These are phyloP conservation scores for Ambrosia artemisiifolia DNA, from an alignment of 129 eudicot species.

Conservation along the genomic window DNA sequence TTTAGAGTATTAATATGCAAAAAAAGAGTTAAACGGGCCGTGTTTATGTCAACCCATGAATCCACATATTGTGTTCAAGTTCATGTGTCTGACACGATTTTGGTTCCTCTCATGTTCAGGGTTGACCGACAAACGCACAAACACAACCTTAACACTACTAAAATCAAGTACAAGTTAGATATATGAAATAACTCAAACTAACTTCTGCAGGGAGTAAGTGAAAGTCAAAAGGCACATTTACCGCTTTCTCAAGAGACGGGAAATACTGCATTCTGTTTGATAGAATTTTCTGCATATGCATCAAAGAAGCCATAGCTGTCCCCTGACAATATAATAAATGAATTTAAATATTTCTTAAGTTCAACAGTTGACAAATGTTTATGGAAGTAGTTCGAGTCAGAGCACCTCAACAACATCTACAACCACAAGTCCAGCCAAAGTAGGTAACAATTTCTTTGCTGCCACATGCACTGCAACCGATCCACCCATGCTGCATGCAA, in stretches of 20 bases:
- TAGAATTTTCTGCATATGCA: constrained; percentile 91
- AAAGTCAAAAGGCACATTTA: constrained; percentile 26
- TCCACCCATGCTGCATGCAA: constrained; percentile 84
- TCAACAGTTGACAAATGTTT: not conserved
- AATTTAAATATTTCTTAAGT: constrained; percentile 11
- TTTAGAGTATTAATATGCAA: no score
- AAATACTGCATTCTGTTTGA: constrained; percentile 79
- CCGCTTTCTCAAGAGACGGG: constrained; percentile 83
- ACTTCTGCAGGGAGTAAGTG: not conserved
- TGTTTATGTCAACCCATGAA: no score
- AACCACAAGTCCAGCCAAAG: constrained; percentile 83
- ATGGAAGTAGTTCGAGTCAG: not conserved
- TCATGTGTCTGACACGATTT: no score
- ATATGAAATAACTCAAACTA: constrained; percentile 7
- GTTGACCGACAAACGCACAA: no score
- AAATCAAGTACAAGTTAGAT: constrained; percentile 15
- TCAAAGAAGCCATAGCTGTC: constrained; percentile 94
- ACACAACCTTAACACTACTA: no score
- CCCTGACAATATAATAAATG: constrained; percentile 45
- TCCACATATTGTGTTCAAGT: no score
- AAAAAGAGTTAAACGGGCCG: no score
- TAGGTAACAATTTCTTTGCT: constrained; percentile 74
- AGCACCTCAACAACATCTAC: constrained; percentile 99
- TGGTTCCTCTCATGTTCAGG: no score
- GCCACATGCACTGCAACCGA: constrained; percentile 96